Evolutionary conservation across 176 grass and related monocot species (phyloP), one percentile per base, ranked within the genome.

Genomic region (Microstegium vimineum): DNA sequence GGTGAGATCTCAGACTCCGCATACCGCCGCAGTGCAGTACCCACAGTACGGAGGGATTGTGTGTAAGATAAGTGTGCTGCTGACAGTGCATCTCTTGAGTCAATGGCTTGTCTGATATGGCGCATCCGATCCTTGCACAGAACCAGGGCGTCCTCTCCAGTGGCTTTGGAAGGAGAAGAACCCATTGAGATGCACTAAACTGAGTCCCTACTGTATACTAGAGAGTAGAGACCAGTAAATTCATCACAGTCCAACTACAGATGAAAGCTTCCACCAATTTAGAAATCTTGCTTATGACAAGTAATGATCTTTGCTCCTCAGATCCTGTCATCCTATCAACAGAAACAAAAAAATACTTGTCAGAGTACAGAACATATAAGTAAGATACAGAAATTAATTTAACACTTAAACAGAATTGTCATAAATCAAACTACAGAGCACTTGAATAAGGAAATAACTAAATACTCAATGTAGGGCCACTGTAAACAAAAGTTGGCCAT

Each of bases 41-140:
- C 96, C 12, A 92, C 75, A 52, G 31, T 85, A 30, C 87, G 85
- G 45, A 99, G 90, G 31, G 89, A 99, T 66, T 86, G 93, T 45
- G 81, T 89, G 42, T 99, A 99, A 6, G 91, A 91, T 13, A 99
- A 69, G 73, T 99, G 96, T 3, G 93, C 80, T 10, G 96, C 96
- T 32, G 93, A 99, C 27, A 99, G 74, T 26, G 90, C 83, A 82
- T 95, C 88, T 37, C 93, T 80, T 52, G 93, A 92, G 41, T 95
- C 89, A 60, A 95, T 95, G 5, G 91, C 85, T 26, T 77, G 83
- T 82, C 81, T 88, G 45, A 95, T 99, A 69, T 86, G 75, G 17
- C 87, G 83, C 84, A 89, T 91, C 14, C 93, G 85, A 66, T 99
- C 93, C 83, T 93, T 99, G 87, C 96, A 99, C 33, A 99, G 87